These are phyloP conservation scores for Cryphonectria carpinicola DNA, from an alignment of 2,329 filamentous ascomycete species.

Conservation along the genomic window DNA sequence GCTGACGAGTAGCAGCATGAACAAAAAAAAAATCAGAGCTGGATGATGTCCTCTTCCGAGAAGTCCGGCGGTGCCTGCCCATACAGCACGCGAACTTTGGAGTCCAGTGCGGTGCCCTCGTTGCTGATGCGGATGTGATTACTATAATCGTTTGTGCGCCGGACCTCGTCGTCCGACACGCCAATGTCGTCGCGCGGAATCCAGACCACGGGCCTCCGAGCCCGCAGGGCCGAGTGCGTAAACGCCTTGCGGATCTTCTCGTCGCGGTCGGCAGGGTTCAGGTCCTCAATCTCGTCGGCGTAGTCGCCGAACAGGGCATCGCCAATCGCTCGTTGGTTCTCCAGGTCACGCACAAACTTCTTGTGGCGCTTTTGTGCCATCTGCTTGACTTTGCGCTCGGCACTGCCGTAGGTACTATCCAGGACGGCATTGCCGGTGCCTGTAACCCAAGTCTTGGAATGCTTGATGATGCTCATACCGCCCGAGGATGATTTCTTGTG, in stretches of 20 bases:
- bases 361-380: conserved; percentile 53
- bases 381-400: conserved; percentile 44
- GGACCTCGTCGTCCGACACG: conserved; percentile 88
- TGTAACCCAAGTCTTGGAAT: conserved; percentile 53
- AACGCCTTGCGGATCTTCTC: conserved; percentile 85
- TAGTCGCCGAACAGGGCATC: conserved; percentile 85
- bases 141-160: conserved; percentile 74
- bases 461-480: conserved; percentile 29
- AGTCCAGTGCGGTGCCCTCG: conserved; percentile 85
- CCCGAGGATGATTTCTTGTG: conserved; percentile 24
- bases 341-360: conserved; percentile 64
- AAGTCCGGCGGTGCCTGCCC: conserved; percentile 87
- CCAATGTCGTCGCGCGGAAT: conserved; percentile 90
- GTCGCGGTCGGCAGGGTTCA: conserved; percentile 88
- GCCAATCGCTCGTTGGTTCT: conserved; percentile 73
- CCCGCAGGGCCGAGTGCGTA: conserved; percentile 84
- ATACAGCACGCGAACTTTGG: conserved; percentile 81
- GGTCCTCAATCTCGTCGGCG: conserved; percentile 91
- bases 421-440: conserved; percentile 54
- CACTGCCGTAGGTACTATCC: conserved; percentile 48
- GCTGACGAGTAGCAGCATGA: neutral
- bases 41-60: conserved; percentile 84
- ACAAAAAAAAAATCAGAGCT: conserved; percentile 35
- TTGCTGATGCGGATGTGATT: conserved; percentile 92
- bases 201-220: conserved; percentile 87